phyloP scores from a whole-genome alignment of 2,329 filamentous ascomycete genomes.

The Didymella pinodella region DNA sequence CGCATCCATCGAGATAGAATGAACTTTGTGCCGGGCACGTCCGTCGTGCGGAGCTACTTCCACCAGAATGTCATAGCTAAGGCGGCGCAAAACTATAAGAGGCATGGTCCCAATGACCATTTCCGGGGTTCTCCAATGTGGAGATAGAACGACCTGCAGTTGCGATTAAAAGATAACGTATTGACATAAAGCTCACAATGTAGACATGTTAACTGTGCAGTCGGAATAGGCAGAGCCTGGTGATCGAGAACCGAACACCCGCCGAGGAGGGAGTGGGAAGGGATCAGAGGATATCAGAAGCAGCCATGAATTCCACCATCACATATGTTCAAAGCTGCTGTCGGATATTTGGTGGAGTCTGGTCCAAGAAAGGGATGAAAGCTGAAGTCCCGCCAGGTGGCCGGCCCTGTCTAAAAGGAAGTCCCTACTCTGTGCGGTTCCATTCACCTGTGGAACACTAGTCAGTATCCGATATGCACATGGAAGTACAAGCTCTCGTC shows the following conservation, averaged over 20 bases:
- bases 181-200: background rate
- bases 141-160: background rate
- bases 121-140: background rate
- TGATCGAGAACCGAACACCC: background rate
- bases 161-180: background rate
- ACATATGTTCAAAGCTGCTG: background rate
- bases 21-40: background rate
- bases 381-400: constrained; percentile 2
- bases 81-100: background rate
- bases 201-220: background rate
- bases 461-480: background rate
- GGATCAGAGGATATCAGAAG: background rate
- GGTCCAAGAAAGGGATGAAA: background rate
- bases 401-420: background rate
- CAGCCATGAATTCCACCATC: background rate
- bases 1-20: background rate
- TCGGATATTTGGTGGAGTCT: background rate
- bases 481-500: background rate
- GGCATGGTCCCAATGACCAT: background rate
- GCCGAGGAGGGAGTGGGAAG: background rate
- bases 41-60: background rate
- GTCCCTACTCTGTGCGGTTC: background rate
- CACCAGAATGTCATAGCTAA: background rate
- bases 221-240: background rate
- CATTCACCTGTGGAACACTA: background rate